These are phyloP conservation scores for Trichoderma oligosporum DNA, from an alignment of 2,329 filamentous ascomycete genomes.

Conservation along the genomic window DNA sequence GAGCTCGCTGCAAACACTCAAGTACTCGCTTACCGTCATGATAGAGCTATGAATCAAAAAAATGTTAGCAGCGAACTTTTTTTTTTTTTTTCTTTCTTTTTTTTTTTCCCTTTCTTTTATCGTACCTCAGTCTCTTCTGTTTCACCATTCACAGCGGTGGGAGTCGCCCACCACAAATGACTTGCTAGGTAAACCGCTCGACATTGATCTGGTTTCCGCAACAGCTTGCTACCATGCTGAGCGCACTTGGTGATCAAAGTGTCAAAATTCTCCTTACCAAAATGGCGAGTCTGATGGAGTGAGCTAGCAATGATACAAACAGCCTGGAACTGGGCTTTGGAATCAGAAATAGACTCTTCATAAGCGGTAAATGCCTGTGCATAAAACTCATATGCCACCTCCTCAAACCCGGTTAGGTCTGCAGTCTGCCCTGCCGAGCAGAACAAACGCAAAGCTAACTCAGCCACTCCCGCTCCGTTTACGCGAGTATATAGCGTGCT, in stretches of 20 bases:
- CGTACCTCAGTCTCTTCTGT: constrained; percentile 73
- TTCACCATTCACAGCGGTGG: constrained; percentile 71
- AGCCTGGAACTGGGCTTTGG: constrained; percentile 94
- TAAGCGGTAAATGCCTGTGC: constrained; percentile 98
- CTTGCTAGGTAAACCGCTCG: constrained; percentile 94
- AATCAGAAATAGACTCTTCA: constrained; percentile 93
- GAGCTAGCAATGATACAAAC: constrained; percentile 91
- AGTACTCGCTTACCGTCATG: constrained; percentile 96
- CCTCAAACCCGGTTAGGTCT: constrained; percentile 86
- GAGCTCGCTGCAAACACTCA: constrained; percentile 90
- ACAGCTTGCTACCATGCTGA: constrained; percentile 89
- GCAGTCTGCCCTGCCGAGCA: constrained; percentile 89
- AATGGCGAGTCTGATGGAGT: constrained; percentile 82
- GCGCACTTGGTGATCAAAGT: constrained; percentile 97
- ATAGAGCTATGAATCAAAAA: constrained; percentile 66
- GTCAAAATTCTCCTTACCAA: constrained; percentile 96
- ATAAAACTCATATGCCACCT: constrained; percentile 97
- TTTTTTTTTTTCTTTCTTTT: neutral
- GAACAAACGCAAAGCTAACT: constrained; percentile 85
- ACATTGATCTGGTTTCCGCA: constrained; percentile 98
- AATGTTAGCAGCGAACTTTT: constrained; percentile 26
- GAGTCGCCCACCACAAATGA: constrained; percentile 96
- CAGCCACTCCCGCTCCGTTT: constrained; percentile 70
- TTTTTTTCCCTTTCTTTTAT: neutral
- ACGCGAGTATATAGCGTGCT: constrained; percentile 86